Conservation (phyloP, 2,329 filamentous ascomycete genomes). For the Trichoderma atroviride region DNA sequence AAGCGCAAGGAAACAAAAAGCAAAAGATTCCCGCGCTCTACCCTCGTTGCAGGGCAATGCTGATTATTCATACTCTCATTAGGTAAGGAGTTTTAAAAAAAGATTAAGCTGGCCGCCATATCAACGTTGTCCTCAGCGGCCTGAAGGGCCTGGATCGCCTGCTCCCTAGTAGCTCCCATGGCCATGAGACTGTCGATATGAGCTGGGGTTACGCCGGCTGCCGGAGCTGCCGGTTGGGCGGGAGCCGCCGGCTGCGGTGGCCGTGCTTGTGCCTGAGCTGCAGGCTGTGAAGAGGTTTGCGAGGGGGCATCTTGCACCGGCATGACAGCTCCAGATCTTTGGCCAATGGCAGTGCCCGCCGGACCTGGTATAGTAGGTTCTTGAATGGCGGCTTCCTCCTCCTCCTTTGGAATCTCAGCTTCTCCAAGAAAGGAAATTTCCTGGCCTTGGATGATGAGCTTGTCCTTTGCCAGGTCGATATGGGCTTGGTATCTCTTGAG, state of each 20-base stretch:
- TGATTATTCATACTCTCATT: constrained; percentile 20
- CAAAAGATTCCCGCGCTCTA: constrained; percentile 3
- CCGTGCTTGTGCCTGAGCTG: constrained; percentile 33
- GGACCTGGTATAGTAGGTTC: constrained; percentile 86
- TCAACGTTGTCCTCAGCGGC: constrained; percentile 86
- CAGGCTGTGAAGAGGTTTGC: constrained; percentile 23
- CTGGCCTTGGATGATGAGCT: constrained; percentile 83
- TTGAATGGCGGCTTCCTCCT: constrained; percentile 75
- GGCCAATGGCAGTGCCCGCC: constrained; percentile 85
- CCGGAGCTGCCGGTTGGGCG: constrained; percentile 34
- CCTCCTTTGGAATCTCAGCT: constrained; percentile 86
- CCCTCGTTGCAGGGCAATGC: constrained; percentile 1
- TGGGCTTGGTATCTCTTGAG: constrained; percentile 91
- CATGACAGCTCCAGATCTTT: constrained; percentile 74
- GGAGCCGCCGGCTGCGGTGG: constrained; percentile 33
- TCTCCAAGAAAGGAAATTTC: constrained; percentile 90
- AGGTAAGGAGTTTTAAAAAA: constrained; percentile 38
- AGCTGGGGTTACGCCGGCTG: constrained; percentile 56
- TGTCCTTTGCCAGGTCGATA: constrained; percentile 84
- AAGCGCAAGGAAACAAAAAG: not conserved
- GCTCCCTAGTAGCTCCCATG: constrained; percentile 74
- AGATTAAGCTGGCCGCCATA: constrained; percentile 80
- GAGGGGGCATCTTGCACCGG: constrained; percentile 34
- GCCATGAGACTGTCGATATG: constrained; percentile 75
- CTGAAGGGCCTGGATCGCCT: constrained; percentile 79